These are phyloP conservation scores for Claviceps arundinis DNA, from an alignment of 2,329 filamentous ascomycete species.

Conservation along the genomic window DNA sequence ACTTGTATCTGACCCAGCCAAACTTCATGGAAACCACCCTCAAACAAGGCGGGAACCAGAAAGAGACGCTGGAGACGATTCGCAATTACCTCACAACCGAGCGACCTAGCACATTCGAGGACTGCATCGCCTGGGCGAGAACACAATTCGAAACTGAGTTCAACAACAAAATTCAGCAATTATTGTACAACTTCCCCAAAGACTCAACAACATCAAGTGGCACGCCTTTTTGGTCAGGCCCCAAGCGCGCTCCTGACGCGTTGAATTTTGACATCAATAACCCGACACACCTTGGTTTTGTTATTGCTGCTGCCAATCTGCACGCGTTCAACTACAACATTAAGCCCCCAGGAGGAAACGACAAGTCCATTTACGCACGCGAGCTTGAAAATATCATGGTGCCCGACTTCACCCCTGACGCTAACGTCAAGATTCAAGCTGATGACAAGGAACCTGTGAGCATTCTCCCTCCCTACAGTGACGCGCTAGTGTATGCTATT, in stretches of 20 bases:
- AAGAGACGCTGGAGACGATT: constrained; percentile 80
- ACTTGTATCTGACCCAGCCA: constrained; percentile 81
- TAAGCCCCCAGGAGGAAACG: constrained; percentile 56
- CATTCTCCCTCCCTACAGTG: background rate
- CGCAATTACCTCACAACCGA: constrained; percentile 84
- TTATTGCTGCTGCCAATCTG: constrained; percentile 78
- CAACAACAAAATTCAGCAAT: constrained; percentile 89
- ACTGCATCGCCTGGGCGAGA: constrained; percentile 93
- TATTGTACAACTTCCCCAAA: constrained; percentile 95
- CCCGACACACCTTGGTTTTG: constrained; percentile 74
- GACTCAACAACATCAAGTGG: constrained; percentile 80
- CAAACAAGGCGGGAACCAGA: constrained; percentile 90
- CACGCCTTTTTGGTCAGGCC: constrained; percentile 93
- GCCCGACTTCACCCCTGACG: constrained; percentile 83
- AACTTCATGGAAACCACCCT: constrained; percentile 79
- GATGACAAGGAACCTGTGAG: constrained; percentile 79
- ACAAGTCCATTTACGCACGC: constrained; percentile 59
- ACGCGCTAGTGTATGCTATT: background rate
- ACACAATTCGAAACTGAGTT: constrained; percentile 92
- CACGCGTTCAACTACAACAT: constrained; percentile 98
- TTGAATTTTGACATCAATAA: constrained; percentile 80
- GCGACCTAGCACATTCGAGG: constrained; percentile 83
- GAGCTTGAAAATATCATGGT: constrained; percentile 88
- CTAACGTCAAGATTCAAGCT: constrained; percentile 90
- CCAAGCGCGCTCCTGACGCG: constrained; percentile 87